Percentiles rank a stretch among this genome's conserved stretches.
These are phyloP conservation scores for Mucor mucedo DNA, from an alignment of 371 early-diverging fungal species.

Conservation along the genomic window DNA sequence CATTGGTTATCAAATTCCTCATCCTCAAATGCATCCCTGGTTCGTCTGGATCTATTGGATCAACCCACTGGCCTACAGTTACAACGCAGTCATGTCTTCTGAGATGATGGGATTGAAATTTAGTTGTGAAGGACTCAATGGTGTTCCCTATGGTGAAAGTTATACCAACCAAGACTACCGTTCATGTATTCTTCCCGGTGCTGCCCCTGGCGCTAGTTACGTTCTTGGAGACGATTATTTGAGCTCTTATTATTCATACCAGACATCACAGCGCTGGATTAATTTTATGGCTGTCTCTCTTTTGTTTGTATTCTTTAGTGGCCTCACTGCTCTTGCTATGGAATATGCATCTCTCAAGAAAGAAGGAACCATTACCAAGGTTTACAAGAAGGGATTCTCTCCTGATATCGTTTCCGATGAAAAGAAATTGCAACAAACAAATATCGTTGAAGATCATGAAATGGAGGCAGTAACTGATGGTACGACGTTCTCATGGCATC, in stretches of 20 bases:
- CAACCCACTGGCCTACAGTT: conserved; percentile 70
- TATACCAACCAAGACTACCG: conserved; percentile 55
- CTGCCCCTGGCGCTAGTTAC: conserved; percentile 45
- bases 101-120: conserved; percentile 58
- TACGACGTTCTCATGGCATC: conserved; percentile 62
- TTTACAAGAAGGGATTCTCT: conserved; percentile 50
- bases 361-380: conserved; percentile 55
- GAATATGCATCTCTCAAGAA: conserved; percentile 55
- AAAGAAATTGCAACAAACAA: conserved; percentile 26
- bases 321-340: conserved; percentile 53
- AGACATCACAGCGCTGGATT: conserved; percentile 50
- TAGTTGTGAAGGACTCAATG: conserved; percentile 49
- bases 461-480: conserved; percentile 45
- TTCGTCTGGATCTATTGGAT: conserved; percentile 75
- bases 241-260: not conserved
- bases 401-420: conserved; percentile 28
- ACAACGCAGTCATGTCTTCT: conserved; percentile 67
- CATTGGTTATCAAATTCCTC: conserved; percentile 68
- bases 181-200: conserved; percentile 59
- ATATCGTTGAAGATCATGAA: conserved; percentile 24
- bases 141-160: conserved; percentile 48
- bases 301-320: conserved; percentile 57
- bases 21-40: conserved; percentile 68
- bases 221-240: conserved; percentile 63
- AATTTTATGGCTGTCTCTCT: conserved; percentile 56